Percentiles rank a stretch among this genome's conserved stretches.
phyloP scores from a whole-genome alignment of 257 asterid species.

The Nicotiana otophora region DNA sequence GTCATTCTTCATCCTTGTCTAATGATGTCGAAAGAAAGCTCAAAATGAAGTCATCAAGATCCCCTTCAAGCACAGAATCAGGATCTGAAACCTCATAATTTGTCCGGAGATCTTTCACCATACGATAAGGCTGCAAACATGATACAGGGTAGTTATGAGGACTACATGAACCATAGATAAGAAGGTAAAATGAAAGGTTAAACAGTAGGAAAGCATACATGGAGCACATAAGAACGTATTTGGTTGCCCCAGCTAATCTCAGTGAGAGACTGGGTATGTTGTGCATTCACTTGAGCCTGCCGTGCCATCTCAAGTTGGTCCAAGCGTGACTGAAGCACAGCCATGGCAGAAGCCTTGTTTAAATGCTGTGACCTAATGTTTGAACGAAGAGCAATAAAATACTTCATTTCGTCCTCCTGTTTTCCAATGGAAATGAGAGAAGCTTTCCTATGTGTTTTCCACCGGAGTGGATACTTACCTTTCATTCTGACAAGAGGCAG shows the following conservation, averaged over 20 bases:
- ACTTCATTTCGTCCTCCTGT: not conserved
- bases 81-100: constrained; percentile 91
- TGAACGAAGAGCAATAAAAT: not conserved
- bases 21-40: constrained; percentile 74
- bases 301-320: constrained; percentile 89
- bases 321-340: constrained; percentile 93
- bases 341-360: constrained; percentile 92
- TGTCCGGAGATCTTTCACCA: constrained; percentile 97
- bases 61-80: constrained; percentile 84
- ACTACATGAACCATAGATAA: not conserved
- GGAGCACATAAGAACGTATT: constrained; percentile 86
- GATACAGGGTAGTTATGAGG: not conserved
- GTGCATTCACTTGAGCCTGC: constrained; percentile 72
- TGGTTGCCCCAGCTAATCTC: constrained; percentile 94
- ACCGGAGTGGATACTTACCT: constrained; percentile 36
- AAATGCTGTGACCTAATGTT: constrained; percentile 81
- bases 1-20: constrained; percentile 53
- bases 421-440: not conserved
- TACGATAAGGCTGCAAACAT: constrained; percentile 76
- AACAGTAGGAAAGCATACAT: constrained; percentile 38
- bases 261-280: constrained; percentile 77
- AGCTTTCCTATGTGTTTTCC: not conserved
- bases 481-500: constrained; percentile 88
- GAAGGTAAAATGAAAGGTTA: not conserved
- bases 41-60: constrained; percentile 72